phyloP scores from a whole-genome alignment of 345 rosid genomes.

The Arabidopsis arenosa region DNA sequence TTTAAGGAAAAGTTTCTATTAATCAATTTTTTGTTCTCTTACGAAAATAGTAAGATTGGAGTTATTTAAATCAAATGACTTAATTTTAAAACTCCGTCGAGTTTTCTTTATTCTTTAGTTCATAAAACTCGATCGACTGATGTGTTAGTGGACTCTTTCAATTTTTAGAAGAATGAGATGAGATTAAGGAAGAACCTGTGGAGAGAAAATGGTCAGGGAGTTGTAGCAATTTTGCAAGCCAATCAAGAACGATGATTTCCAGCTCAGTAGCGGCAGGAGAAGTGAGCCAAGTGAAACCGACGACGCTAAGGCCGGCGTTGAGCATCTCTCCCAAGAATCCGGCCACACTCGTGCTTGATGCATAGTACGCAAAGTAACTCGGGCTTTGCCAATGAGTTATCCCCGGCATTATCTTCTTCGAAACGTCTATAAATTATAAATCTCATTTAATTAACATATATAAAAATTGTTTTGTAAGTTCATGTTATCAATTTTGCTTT shows the following conservation, averaged over 20 bases:
- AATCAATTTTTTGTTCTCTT: neutral
- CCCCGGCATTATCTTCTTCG: conserved; percentile 41
- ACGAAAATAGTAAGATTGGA: neutral
- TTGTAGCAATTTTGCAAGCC: conserved; percentile 83
- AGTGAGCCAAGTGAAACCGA: conserved; percentile 40
- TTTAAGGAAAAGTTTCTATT: no score
- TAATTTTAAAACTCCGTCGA: neutral
- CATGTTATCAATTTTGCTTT: neutral
- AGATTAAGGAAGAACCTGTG: conserved; percentile 46
- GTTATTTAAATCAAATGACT: neutral
- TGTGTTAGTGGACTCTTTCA: neutral
- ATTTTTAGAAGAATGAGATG: neutral
- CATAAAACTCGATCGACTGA: neutral
- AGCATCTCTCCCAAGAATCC: conserved; percentile 47
- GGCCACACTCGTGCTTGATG: conserved; percentile 42
- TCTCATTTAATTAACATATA: neutral
- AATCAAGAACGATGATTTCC: conserved; percentile 63
- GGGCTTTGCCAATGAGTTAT: conserved; percentile 47
- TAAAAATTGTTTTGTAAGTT: neutral
- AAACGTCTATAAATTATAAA: conserved; percentile 10
- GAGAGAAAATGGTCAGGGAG: conserved; percentile 80
- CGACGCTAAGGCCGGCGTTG: conserved; percentile 35
- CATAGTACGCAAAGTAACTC: conserved; percentile 41
- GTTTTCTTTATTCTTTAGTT: neutral
- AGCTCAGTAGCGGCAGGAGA: conserved; percentile 45